These are phyloP conservation scores for Telopea speciosissima DNA, from an alignment of 177 flowering plant species.

Conservation along the genomic window DNA sequence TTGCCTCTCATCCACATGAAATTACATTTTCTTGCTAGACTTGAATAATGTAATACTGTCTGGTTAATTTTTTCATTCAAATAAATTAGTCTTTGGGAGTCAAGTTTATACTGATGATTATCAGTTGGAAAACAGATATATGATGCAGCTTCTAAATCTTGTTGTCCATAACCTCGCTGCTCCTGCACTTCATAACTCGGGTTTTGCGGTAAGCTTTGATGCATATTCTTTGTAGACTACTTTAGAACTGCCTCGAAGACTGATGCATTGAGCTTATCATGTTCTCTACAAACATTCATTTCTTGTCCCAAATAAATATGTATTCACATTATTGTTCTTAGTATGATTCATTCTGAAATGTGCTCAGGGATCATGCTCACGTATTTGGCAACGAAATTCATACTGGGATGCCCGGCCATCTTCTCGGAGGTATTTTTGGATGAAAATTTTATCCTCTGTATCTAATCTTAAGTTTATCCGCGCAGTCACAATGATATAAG, in stretches of 20 bases:
- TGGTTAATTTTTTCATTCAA: background rate
- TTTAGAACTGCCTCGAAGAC: background rate
- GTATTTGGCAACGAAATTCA: constrained; percentile 96
- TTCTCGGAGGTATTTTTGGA: constrained; percentile 60
- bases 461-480: background rate
- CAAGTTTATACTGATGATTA: constrained; percentile 9
- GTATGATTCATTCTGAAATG: background rate
- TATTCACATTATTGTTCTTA: background rate
- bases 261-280: background rate
- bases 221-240: background rate
- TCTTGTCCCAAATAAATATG: background rate
- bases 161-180: constrained; percentile 64
- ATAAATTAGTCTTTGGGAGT: background rate
- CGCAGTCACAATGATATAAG: constrained; percentile 6
- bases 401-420: constrained; percentile 95
- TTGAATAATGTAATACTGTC: background rate
- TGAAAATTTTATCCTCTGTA: background rate
- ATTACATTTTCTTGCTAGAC: background rate
- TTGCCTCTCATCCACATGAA: background rate
- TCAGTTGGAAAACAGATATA: constrained; percentile 49
- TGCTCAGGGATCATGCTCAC: constrained; percentile 88
- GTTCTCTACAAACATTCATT: background rate
- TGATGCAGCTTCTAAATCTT: constrained; percentile 94
- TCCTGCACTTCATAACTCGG: constrained; percentile 92
- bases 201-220: constrained; percentile 78